These are phyloP conservation scores for Beauveria bassiana DNA, from an alignment of 2,329 filamentous ascomycete genomes.

Conservation along the genomic window DNA sequence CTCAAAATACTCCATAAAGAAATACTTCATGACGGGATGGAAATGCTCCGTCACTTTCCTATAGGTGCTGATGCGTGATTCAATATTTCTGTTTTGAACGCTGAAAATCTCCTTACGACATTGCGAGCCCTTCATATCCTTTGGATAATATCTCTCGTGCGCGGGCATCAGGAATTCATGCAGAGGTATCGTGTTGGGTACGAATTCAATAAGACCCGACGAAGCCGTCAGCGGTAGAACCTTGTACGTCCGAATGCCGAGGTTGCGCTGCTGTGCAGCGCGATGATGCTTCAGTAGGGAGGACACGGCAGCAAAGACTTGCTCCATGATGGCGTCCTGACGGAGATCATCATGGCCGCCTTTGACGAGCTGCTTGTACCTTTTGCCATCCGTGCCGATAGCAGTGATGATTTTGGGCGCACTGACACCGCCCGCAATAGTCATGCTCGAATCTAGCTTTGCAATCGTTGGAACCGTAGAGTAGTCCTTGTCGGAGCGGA, in stretches of 20 bases:
- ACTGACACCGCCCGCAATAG: conserved; percentile 83
- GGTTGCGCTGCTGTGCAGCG: conserved; percentile 75
- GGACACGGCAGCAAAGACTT: conserved; percentile 95
- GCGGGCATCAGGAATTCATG: conserved; percentile 90
- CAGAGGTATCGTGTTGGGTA: conserved; percentile 83
- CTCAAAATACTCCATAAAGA: conserved; percentile 90
- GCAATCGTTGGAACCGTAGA: conserved; percentile 64
- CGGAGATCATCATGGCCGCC: conserved; percentile 92
- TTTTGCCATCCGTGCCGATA: conserved; percentile 65
- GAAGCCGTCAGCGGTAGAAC: conserved; percentile 80
- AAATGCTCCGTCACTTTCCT: conserved; percentile 73
- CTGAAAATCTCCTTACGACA: conserved; percentile 75
- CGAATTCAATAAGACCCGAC: conserved; percentile 94
- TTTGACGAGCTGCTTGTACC: conserved; percentile 89
- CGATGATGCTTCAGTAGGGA: conserved; percentile 80
- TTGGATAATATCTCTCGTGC: conserved; percentile 78
- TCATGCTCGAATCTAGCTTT: conserved; percentile 66
- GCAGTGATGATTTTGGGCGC: conserved; percentile 89
- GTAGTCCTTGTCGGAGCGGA: conserved; percentile 70
- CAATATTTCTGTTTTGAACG: conserved; percentile 61
- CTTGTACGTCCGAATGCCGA: conserved; percentile 94
- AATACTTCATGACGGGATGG: conserved; percentile 89
- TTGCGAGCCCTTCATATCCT: conserved; percentile 65
- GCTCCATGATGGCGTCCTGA: conserved; percentile 98
- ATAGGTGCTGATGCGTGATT: conserved; percentile 66